phyloP scores from a whole-genome alignment of 73 alveolate genomes.

The Breviolum minutum region DNA sequence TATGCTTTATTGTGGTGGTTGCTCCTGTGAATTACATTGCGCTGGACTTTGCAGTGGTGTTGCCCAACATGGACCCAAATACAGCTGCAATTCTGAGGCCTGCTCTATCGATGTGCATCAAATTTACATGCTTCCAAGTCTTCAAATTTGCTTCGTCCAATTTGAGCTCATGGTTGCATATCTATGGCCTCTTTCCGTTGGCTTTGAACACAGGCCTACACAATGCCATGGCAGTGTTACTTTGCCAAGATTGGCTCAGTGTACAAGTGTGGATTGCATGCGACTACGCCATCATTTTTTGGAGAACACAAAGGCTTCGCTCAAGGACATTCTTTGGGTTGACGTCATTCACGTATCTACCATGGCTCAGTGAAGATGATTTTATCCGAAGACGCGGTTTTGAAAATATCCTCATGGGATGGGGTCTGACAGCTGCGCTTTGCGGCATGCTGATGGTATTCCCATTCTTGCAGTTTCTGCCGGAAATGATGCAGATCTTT shows the following conservation, averaged over 20 bases:
- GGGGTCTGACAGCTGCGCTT: background rate
- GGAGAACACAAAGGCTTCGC: slow-evolving; percentile 1
- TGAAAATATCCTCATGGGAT: background rate
- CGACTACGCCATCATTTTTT: background rate
- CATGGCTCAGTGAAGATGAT: background rate
- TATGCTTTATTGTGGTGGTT: background rate
- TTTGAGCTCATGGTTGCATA: background rate
- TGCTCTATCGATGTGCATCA: background rate
- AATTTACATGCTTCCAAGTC: background rate
- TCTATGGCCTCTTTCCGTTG: background rate
- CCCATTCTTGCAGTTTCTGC: background rate
- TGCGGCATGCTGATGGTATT: background rate
- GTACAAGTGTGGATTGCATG: background rate
- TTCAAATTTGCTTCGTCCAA: background rate
- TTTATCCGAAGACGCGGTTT: background rate
- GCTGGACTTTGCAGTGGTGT: slow-evolving; percentile 55
- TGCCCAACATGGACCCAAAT: background rate
- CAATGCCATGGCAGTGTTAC: background rate
- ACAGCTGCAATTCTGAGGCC: background rate
- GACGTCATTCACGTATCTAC: too few relatives aligned
- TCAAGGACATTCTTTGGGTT: too few relatives aligned
- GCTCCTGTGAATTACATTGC: background rate
- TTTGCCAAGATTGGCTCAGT: background rate
- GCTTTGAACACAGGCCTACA: slow-evolving; percentile 8
- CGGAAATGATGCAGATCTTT: background rate